phyloP scores from a whole-genome alignment of 805 yeast genomes.

The Wickerhamiella hasegawae region DNA sequence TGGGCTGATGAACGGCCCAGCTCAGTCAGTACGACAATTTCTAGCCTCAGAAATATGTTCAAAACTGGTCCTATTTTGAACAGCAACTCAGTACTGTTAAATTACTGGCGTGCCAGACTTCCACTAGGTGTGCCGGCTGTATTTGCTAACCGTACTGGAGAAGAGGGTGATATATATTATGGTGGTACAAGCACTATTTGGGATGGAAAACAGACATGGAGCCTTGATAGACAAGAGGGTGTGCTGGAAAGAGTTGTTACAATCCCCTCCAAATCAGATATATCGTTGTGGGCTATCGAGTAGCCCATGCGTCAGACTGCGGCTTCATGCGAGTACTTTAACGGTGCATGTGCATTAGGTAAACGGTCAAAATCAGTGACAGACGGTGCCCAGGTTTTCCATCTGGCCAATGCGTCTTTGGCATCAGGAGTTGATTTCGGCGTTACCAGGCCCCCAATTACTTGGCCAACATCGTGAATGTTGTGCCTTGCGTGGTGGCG shows the following conservation, averaged over 20 bases:
- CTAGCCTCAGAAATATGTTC: slow-evolving; percentile 5
- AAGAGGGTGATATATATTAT: slow-evolving; percentile 2
- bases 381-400: too few species aligned
- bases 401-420: slow-evolving; percentile 1
- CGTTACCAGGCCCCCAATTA: slow-evolving; percentile 1
- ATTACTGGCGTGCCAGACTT: slow-evolving; percentile 6
- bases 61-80: too few species aligned
- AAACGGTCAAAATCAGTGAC: too few species aligned
- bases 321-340: too few species aligned
- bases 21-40: neutral
- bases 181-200: slow-evolving; percentile 14
- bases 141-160: slow-evolving; percentile 3
- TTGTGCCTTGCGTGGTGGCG: slow-evolving; percentile 1
- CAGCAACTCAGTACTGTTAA: slow-evolving; percentile 14
- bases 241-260: neutral
- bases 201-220: neutral
- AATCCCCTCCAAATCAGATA: too few species aligned
- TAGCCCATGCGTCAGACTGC: too few species aligned
- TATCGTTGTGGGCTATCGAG: too few species aligned
- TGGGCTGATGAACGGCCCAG: slow-evolving; percentile 37
- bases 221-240: neutral
- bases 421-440: neutral
- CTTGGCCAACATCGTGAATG: slow-evolving; percentile 2
- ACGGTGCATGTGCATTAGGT: too few species aligned
- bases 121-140: slow-evolving; percentile 3